Conservation (phyloP, 345 rosid genomes). For the Corchorus capsularis region DNA sequence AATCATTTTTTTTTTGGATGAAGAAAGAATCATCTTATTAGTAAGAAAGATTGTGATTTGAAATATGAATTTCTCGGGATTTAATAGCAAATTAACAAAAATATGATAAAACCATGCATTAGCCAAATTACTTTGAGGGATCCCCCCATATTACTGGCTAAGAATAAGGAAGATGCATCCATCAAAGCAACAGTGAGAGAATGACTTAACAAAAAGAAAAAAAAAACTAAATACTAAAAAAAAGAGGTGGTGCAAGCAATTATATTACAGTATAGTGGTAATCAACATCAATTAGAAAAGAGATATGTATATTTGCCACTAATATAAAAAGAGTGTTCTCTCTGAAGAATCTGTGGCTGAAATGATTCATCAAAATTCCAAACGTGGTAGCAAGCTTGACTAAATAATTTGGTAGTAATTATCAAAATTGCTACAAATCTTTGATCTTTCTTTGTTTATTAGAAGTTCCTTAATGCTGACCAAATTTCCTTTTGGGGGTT, state of each 20-base stretch:
- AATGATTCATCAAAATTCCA: neutral
- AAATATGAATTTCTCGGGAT: neutral
- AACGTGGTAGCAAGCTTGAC: neutral
- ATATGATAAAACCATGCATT: neutral
- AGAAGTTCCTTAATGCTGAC: neutral
- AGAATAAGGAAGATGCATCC: neutral
- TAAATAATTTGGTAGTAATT: neutral
- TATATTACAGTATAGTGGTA: slow-evolving; percentile 12
- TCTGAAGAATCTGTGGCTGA: neutral
- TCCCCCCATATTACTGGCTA: neutral
- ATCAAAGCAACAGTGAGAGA: slow-evolving; percentile 9
- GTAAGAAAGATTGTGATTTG: neutral
- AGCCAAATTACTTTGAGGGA: neutral
- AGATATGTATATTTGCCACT: neutral
- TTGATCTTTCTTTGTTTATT: neutral
- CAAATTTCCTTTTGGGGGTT: neutral
- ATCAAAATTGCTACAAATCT: neutral
- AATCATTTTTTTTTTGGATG: too few species aligned
- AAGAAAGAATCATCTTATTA: too few species aligned
- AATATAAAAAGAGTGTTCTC: neutral
- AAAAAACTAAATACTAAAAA: neutral
- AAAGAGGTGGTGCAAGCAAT: slow-evolving; percentile 9
- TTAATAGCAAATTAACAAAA: neutral
- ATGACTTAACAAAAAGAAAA: neutral
- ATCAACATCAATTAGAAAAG: slow-evolving; percentile 20